Evolutionary conservation across 306 rosid genomes (phyloP), one percentile per base, ranked within the genome.

Genomic region (Astragalus glycyphyllos): DNA sequence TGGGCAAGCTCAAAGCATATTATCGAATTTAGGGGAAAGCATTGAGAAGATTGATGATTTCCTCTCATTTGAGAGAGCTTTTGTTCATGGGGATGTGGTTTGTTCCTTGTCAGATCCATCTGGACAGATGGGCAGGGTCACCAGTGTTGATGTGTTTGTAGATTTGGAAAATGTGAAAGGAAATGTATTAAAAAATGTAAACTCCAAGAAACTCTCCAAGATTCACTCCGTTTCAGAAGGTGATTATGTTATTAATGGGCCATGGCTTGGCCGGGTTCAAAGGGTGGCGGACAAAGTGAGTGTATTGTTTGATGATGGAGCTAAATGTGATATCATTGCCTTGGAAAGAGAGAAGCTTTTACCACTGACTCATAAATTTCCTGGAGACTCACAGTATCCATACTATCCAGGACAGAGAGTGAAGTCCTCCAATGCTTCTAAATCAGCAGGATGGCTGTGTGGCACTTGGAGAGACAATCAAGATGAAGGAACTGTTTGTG

Each of bases 371-470:
- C 69, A 65, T 64, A 84, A 87, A 75, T 63, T 85, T 53, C 73
- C 83, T 15, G 96, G 91, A 75, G 97, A 95, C 72, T 80, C 84
- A 5, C 96, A 85, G 85, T 91, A 68, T 76, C 92, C 97, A 50
- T 95, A 89, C 71, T 95, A 89, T 80, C 96, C 96, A 6, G 99
- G 97, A 59, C 99, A 86, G 80, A 91, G 96, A 83, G 96, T 95
- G 46, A 71, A 77, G 71, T 83, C 78, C 64, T 81, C 87, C 20
- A 47, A 68, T 53, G 80, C 63, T 79, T 83, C 96, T 57, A 95
- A 83, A 68, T 69, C 96, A 62, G 82, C 84, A 62, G 63, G 85
- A 74, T 89, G 96, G 97, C 72, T 95, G 23, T 89, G 97, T 67
- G 88, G 95, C 32, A 79, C 78, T 74, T 84, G 96, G 99, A 91